Evolutionary conservation across 2,329 filamentous ascomycete species (phyloP).

Genomic region (Phaeomoniella chlamydospora): DNA sequence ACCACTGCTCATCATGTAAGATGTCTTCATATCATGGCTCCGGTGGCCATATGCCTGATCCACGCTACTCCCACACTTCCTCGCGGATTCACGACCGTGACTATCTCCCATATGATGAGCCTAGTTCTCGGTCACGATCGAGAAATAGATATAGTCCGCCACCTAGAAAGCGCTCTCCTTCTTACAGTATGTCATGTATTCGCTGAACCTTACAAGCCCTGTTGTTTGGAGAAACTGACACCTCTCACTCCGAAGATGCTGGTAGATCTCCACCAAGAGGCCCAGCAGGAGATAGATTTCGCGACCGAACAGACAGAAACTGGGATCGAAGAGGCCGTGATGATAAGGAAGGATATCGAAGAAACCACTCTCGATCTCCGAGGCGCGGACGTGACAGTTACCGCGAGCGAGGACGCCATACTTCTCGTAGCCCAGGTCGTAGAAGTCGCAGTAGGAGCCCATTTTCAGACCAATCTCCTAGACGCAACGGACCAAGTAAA

Average conservation of each 20-base stretch:
- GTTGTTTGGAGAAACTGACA: constrained; percentile 20
- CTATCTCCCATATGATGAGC: constrained; percentile 32
- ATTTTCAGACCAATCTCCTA: constrained; percentile 20
- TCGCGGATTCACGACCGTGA: constrained; percentile 17
- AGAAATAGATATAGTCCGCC: constrained; percentile 20
- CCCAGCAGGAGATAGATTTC: constrained; percentile 20
- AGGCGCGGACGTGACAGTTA: constrained; percentile 27
- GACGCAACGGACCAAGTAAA: constrained; percentile 25
- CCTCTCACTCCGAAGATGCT: constrained; percentile 19
- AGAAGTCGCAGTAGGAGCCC: constrained; percentile 14
- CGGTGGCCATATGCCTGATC: not conserved
- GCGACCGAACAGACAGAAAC: constrained; percentile 15
- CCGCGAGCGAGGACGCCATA: constrained; percentile 21
- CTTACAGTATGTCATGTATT: constrained; percentile 24
- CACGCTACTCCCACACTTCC: constrained; percentile 1
- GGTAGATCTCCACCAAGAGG: constrained; percentile 20
- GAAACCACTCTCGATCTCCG: constrained; percentile 19
- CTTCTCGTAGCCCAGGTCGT: constrained; percentile 14
- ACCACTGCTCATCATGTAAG: not conserved
- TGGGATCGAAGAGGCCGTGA: constrained; percentile 11
- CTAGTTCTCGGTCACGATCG: constrained; percentile 20
- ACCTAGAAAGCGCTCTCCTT: constrained; percentile 28
- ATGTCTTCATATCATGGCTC: not conserved
- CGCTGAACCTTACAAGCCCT: constrained; percentile 9
- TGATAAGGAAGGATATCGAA: constrained; percentile 20